phyloP scores from a whole-genome alignment of 2,329 filamentous ascomycete species.

The Talaromyces sp. region DNA sequence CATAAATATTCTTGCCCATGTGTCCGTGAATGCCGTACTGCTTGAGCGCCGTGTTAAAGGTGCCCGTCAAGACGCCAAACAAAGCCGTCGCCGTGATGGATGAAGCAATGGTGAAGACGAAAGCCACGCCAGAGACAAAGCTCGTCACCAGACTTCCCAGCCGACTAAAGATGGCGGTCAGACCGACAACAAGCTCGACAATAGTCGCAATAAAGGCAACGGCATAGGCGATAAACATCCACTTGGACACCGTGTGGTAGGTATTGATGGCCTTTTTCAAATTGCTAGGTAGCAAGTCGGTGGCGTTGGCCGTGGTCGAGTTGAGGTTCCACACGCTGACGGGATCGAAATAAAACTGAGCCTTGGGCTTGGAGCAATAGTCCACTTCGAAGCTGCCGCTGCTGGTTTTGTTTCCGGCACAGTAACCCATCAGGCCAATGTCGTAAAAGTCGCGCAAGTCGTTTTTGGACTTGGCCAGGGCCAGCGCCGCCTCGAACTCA shows the following conservation, averaged over 20 bases:
- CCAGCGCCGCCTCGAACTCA: constrained; percentile 20
- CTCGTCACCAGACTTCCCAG: constrained; percentile 78
- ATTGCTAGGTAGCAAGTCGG: constrained; percentile 62
- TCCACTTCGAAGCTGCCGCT: constrained; percentile 47
- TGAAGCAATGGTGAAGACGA: constrained; percentile 57
- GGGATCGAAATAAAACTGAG: constrained; percentile 71
- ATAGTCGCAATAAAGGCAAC: constrained; percentile 65
- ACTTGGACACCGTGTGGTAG: constrained; percentile 70
- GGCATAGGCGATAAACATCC: constrained; percentile 78
- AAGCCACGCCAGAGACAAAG: constrained; percentile 58
- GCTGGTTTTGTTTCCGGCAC: constrained; percentile 55
- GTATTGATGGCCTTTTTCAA: constrained; percentile 63
- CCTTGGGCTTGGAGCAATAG: constrained; percentile 65
- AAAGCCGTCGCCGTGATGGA: constrained; percentile 71
- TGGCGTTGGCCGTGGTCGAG: constrained; percentile 38
- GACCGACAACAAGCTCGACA: constrained; percentile 68
- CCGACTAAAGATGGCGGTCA: constrained; percentile 78
- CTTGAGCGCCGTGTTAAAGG: constrained; percentile 61
- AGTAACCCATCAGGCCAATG: constrained; percentile 83
- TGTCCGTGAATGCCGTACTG: constrained; percentile 64
- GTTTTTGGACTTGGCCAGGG: constrained; percentile 39
- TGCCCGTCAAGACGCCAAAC: constrained; percentile 63
- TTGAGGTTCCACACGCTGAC: constrained; percentile 63
- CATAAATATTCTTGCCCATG: constrained; percentile 66
- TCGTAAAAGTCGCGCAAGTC: constrained; percentile 72